phyloP scores from a whole-genome alignment of 192 early-diverging fungal species.

The Linnemannia elongata region DNA sequence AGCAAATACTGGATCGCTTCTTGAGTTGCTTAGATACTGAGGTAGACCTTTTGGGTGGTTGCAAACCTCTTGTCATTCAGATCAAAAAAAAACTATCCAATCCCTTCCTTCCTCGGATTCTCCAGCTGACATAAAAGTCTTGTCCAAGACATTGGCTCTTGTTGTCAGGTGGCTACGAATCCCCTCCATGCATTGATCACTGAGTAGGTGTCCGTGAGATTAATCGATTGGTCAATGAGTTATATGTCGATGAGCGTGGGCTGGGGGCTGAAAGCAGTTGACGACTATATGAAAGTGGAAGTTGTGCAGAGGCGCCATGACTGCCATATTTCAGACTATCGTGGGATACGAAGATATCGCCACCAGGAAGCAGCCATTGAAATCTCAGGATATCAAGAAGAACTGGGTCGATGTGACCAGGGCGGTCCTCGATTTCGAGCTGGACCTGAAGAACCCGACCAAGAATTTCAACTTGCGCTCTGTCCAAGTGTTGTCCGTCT shows the following conservation, averaged over 20 bases:
- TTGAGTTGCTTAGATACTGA: slow-evolving; percentile 57
- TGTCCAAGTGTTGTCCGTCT: slow-evolving; percentile 20
- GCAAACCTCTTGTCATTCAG: slow-evolving; percentile 40
- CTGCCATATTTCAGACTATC: slow-evolving; percentile 50
- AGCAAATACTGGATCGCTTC: slow-evolving; percentile 67
- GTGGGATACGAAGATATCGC: neutral
- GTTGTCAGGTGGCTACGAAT: slow-evolving; percentile 4
- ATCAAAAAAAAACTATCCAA: slow-evolving; percentile 32
- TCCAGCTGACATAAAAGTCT: slow-evolving; percentile 6
- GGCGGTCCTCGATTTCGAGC: slow-evolving; percentile 65
- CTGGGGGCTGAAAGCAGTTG: slow-evolving; percentile 15
- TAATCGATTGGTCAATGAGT: neutral
- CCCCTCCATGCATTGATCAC: neutral
- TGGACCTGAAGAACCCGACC: slow-evolving; percentile 57
- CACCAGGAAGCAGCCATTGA: neutral
- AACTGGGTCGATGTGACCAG: slow-evolving; percentile 44
- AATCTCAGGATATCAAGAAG: neutral
- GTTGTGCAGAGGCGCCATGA: slow-evolving; percentile 55
- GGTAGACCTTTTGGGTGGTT: slow-evolving; percentile 32
- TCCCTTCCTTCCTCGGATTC: slow-evolving; percentile 26
- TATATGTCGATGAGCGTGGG: slow-evolving; percentile 3
- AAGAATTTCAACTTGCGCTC: slow-evolving; percentile 58
- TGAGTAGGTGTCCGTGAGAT: neutral
- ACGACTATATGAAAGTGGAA: slow-evolving; percentile 64
- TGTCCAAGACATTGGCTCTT: slow-evolving; percentile 17